Evolutionary conservation across 2,329 filamentous ascomycete species (phyloP).

Genomic region (Pseudogymnoascus sp.): DNA sequence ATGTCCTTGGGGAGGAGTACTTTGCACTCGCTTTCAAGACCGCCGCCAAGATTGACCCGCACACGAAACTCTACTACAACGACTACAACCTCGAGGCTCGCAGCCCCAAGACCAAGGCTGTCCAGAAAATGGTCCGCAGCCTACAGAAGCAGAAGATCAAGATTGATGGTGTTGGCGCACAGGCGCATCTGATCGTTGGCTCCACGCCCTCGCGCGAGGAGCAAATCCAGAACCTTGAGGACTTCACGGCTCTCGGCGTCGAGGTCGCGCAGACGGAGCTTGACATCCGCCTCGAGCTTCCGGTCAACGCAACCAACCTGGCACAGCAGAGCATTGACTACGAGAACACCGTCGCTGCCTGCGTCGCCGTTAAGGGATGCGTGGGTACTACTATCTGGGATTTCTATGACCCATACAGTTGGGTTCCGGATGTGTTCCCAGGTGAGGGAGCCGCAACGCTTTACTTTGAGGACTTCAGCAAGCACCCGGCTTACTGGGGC

Average conservation of each 20-base stretch:
- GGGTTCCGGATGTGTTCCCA: conserved; percentile 35
- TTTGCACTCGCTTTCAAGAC: conserved; percentile 45
- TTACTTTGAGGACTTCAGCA: conserved; percentile 35
- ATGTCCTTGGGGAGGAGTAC: conserved; percentile 32
- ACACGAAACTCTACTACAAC: conserved; percentile 53
- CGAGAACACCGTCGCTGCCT: conserved; percentile 23
- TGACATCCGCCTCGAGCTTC: conserved; percentile 46
- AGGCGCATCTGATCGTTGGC: conserved; percentile 51
- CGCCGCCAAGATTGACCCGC: conserved; percentile 44
- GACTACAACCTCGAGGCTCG: conserved; percentile 54
- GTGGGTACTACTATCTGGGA: conserved; percentile 27
- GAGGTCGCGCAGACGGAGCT: conserved; percentile 55
- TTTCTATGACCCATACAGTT: conserved; percentile 29
- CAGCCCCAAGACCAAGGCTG: conserved; percentile 37
- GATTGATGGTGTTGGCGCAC: conserved; percentile 55
- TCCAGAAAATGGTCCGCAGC: conserved; percentile 36
- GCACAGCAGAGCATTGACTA: conserved; percentile 42
- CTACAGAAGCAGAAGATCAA: conserved; percentile 41
- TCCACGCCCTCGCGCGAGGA: conserved; percentile 38
- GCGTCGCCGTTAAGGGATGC: conserved; percentile 21
- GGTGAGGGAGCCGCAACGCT: conserved; percentile 35
- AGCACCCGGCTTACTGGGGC: conserved; percentile 37
- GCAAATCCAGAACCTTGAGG: conserved; percentile 38
- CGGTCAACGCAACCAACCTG: conserved; percentile 34
- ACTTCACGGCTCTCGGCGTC: conserved; percentile 43